phyloP scores from a whole-genome alignment of 176 grass and related monocot genomes.

The Zoysia japonica region DNA sequence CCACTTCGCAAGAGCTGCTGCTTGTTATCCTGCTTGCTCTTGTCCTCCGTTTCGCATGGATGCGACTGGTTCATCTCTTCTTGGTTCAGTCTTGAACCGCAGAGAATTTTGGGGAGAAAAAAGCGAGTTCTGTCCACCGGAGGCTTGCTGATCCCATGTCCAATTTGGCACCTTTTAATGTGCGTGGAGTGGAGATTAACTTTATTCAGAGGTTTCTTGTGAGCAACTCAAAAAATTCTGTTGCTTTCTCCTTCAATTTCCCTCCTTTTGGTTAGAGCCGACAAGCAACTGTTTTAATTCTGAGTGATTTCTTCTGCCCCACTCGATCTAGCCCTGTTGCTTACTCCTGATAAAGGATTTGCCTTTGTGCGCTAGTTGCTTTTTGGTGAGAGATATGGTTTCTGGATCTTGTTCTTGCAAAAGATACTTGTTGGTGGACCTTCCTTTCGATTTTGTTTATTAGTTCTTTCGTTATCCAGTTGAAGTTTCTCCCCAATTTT shows the following conservation, averaged over 20 bases:
- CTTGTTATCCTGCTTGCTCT: not conserved
- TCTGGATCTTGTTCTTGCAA: conserved; percentile 32
- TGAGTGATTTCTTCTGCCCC: conserved; percentile 20
- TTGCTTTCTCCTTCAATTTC: conserved; percentile 17
- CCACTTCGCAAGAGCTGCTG: conserved; percentile 21
- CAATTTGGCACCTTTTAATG: not conserved
- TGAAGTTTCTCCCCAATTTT: not conserved
- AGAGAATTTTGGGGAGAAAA: not conserved
- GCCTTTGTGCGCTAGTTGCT: not conserved
- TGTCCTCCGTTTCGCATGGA: not conserved
- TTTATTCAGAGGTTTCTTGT: conserved; percentile 20
- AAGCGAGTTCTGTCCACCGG: not conserved
- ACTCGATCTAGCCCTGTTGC: conserved; percentile 28
- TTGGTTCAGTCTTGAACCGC: not conserved
- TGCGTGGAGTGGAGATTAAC: not conserved
- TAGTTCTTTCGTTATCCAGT: conserved; percentile 6
- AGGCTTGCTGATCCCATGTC: not conserved
- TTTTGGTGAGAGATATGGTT: conserved; percentile 14
- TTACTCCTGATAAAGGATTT: conserved; percentile 16
- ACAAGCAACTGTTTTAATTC: not conserved
- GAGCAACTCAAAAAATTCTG: conserved; percentile 4
- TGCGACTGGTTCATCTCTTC: not conserved
- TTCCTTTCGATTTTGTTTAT: not conserved
- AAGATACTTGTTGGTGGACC: not conserved
- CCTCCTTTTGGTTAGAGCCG: not conserved